Conservation (phyloP, 2,329 filamentous ascomycete genomes). For the Aspergillus fumigatus region DNA sequence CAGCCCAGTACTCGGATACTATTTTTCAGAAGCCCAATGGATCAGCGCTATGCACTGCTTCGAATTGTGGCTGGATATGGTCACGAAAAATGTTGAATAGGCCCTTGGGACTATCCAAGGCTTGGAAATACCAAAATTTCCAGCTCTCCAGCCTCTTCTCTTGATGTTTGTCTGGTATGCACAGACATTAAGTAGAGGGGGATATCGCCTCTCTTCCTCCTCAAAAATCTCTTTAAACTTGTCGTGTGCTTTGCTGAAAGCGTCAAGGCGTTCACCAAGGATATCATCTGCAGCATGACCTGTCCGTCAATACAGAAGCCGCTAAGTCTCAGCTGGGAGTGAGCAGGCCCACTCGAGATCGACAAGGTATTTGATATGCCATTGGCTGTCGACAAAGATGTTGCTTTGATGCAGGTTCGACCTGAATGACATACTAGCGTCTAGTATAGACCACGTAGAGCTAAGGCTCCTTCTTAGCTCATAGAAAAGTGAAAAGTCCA, state of each 20-base stretch:
- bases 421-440: too few species aligned
- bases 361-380: constrained; percentile 20
- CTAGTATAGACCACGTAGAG: too few species aligned
- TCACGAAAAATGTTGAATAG: constrained; percentile 23
- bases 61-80: constrained; percentile 16
- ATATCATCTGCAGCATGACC: constrained; percentile 10
- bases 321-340: constrained; percentile 18
- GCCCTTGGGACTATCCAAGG: constrained; percentile 21
- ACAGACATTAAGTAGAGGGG: background rate
- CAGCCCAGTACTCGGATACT: constrained; percentile 1
- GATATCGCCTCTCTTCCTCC: constrained; percentile 12
- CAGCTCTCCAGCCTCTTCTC: constrained; percentile 20
- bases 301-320: constrained; percentile 22
- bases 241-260: constrained; percentile 8
- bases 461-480: too few species aligned
- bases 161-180: constrained; percentile 13
- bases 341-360: constrained; percentile 23
- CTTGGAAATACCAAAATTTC: constrained; percentile 25
- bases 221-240: constrained; percentile 19
- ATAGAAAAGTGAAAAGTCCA: too few species aligned
- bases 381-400: constrained; percentile 21
- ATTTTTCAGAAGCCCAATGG: background rate
- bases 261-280: constrained; percentile 4
- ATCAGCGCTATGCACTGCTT: too few species aligned
- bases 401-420: constrained; percentile 32